These are phyloP conservation scores for Babjeviella inositovora DNA, from an alignment of 805 yeast genomes.

Conservation along the genomic window DNA sequence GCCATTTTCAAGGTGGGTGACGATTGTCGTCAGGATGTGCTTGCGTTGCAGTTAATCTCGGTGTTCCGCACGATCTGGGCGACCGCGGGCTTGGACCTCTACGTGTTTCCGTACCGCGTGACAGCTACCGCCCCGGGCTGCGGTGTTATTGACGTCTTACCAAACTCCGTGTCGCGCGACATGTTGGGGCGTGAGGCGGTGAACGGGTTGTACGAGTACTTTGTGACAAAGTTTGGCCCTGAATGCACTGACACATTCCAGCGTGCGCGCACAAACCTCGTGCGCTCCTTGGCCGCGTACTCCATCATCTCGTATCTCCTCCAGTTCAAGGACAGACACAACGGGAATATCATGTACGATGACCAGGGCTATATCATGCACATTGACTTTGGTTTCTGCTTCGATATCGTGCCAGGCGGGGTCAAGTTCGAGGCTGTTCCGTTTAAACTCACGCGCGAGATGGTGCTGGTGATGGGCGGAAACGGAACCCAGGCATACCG, in stretches of 20 bases:
- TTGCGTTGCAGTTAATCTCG: constrained; percentile 83
- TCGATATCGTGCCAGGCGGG: constrained; percentile 98
- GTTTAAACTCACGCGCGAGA: constrained; percentile 88
- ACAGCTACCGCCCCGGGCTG: constrained; percentile 99
- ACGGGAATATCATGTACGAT: constrained; percentile 95
- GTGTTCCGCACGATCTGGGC: constrained; percentile 87
- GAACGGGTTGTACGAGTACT: constrained; percentile 88
- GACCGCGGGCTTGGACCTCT: constrained; percentile 75
- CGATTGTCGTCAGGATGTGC: constrained; percentile 94
- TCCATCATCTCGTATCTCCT: constrained; percentile 80
- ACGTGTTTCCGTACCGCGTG: constrained; percentile 85
- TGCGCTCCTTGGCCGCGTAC: constrained; percentile 89
- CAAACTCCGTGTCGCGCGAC: constrained; percentile 89
- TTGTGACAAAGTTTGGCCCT: constrained; percentile 85
- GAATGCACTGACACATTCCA: constrained; percentile 84
- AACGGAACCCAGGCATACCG: constrained; percentile 70
- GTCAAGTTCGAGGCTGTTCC: constrained; percentile 98
- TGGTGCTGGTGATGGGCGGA: constrained; percentile 97
- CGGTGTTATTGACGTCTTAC: constrained; percentile 96
- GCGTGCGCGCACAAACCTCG: constrained; percentile 80
- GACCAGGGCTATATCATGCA: constrained; percentile 89
- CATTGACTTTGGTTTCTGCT: constrained; percentile 96
- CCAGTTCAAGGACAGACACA: constrained; percentile 94
- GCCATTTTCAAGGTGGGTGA: constrained; percentile 99
- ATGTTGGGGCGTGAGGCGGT: constrained; percentile 99